phyloP scores from a whole-genome alignment of 441 rosid genomes.

The Erodium trifolium region DNA sequence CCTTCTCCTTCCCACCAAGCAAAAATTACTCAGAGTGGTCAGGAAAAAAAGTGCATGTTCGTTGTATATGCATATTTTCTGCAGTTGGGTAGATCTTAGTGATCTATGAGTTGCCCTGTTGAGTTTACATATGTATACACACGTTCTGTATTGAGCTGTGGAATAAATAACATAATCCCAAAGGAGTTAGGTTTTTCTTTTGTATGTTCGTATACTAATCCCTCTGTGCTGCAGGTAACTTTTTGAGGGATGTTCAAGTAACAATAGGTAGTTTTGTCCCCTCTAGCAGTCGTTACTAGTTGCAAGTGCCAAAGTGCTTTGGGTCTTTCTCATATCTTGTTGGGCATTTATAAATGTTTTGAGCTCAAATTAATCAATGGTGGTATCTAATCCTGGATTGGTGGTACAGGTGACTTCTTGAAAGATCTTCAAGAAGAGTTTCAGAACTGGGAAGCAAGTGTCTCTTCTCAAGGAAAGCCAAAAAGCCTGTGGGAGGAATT shows the following conservation, averaged over 20 bases:
- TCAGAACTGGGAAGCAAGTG: conserved; percentile 73
- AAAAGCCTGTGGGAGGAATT: conserved; percentile 98
- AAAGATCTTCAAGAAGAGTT: conserved; percentile 89
- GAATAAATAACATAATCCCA: not conserved
- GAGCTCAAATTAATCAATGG: not conserved
- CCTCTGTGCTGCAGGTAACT: conserved; percentile 82
- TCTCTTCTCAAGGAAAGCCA: conserved; percentile 74
- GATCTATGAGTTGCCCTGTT: conserved; percentile 2
- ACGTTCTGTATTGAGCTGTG: not conserved
- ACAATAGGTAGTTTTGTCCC: conserved; percentile 70
- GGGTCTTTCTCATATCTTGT: conserved; percentile 14
- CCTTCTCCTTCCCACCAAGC: not conserved
- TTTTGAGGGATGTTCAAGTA: conserved; percentile 83
- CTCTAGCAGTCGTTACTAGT: conserved; percentile 22
- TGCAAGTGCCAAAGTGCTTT: not conserved
- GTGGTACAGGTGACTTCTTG: conserved; percentile 70
- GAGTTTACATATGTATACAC: not conserved
- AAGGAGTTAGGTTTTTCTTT: conserved; percentile 12
- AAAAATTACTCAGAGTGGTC: not conserved
- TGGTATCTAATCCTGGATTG: conserved; percentile 21
- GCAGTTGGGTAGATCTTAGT: not conserved
- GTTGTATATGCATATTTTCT: not conserved
- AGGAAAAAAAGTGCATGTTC: not conserved
- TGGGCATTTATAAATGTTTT: conserved; percentile 14
- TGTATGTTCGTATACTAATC: conserved; percentile 44